Evolutionary conservation across 768 basidiomycete species (phyloP).

Genomic region (Leccinum arenicola): DNA sequence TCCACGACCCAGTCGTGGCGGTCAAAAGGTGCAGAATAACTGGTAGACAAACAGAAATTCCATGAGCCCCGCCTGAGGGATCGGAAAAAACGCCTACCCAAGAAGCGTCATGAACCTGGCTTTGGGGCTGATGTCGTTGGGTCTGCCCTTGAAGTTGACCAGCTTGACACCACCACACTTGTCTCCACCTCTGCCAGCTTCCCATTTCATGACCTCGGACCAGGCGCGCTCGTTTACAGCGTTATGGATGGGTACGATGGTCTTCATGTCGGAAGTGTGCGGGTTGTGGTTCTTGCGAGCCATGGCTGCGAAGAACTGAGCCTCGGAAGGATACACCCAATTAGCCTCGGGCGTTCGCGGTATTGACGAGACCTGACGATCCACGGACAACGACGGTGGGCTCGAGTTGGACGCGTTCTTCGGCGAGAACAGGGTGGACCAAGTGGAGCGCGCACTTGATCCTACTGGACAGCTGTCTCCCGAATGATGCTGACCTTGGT

Average conservation of each 20-base stretch:
- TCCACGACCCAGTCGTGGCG: slow-evolving; percentile 97
- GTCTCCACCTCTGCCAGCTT: slow-evolving; percentile 75
- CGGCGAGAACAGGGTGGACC: slow-evolving; percentile 34
- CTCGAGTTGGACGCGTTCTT: slow-evolving; percentile 7
- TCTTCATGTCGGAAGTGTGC: slow-evolving; percentile 84
- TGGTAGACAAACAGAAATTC: slow-evolving; percentile 30
- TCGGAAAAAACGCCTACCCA: slow-evolving; percentile 56
- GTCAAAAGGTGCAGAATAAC: slow-evolving; percentile 94
- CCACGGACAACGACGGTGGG: slow-evolving; percentile 49
- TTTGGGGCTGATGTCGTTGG: slow-evolving; percentile 73
- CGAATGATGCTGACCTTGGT: slow-evolving; percentile 12
- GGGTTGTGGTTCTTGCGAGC: slow-evolving; percentile 91
- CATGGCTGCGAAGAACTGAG: slow-evolving; percentile 99
- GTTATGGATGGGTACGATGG: slow-evolving; percentile 97
- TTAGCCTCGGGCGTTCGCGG: slow-evolving; percentile 68
- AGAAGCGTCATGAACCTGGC: slow-evolving; percentile 80
- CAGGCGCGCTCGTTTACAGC: slow-evolving; percentile 96
- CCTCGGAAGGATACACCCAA: slow-evolving; percentile 98
- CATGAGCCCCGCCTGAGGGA: background rate
- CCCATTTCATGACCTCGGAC: slow-evolving; percentile 82
- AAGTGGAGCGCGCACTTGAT: slow-evolving; percentile 47
- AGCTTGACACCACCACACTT: slow-evolving; percentile 78
- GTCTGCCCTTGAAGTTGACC: slow-evolving; percentile 88
- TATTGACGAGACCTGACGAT: slow-evolving; percentile 86
- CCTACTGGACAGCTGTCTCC: slow-evolving; percentile 63